Percentiles rank a stretch among this genome's conserved stretches.
Evolutionary conservation across 108 stramenopile species (phyloP).

Genomic region (Mayamaea pseudoterrestris): DNA sequence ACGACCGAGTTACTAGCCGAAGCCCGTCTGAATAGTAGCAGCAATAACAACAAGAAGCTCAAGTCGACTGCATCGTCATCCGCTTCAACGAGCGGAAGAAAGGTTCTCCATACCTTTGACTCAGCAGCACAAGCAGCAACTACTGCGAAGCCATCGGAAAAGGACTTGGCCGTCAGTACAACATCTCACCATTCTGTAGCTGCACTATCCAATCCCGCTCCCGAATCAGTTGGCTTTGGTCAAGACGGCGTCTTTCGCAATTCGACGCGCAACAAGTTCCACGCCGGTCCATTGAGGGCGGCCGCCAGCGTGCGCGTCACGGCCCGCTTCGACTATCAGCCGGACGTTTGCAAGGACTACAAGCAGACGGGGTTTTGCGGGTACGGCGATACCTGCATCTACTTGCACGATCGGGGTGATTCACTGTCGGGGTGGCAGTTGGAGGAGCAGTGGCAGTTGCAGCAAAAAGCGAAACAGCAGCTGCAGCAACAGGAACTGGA

Average conservation of each 20-base stretch:
- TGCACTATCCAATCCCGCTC: neutral
- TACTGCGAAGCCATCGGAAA: constrained; percentile 12
- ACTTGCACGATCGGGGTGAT: constrained; percentile 93
- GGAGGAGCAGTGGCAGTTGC: constrained; percentile 88
- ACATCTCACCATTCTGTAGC: constrained; percentile 35
- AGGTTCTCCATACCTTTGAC: constrained; percentile 20
- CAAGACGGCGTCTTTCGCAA: constrained; percentile 16
- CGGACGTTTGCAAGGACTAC: constrained; percentile 99
- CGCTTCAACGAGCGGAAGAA: constrained; percentile 1
- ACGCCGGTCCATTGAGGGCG: constrained; percentile 83
- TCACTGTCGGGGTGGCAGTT: constrained; percentile 91
- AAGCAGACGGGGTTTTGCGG: constrained; percentile 99
- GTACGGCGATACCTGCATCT: constrained; percentile 97
- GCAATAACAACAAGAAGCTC: constrained; percentile 5
- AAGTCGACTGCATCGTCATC: constrained; percentile 6
- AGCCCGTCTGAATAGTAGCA: constrained; percentile 23
- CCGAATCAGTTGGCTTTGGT: constrained; percentile 2
- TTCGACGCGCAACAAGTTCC: constrained; percentile 28
- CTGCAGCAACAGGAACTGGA: constrained; percentile 49
- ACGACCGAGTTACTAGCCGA: constrained; percentile 26
- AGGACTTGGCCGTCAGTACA: constrained; percentile 41
- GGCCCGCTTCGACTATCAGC: constrained; percentile 93
- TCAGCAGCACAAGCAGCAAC: constrained; percentile 32
- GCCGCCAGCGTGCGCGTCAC: constrained; percentile 82
- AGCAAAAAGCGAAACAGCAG: constrained; percentile 66